Evolutionary conservation across 345 rosid genomes (phyloP), one percentile per base, ranked within the genome.

Genomic region (Citrus unshiu): DNA sequence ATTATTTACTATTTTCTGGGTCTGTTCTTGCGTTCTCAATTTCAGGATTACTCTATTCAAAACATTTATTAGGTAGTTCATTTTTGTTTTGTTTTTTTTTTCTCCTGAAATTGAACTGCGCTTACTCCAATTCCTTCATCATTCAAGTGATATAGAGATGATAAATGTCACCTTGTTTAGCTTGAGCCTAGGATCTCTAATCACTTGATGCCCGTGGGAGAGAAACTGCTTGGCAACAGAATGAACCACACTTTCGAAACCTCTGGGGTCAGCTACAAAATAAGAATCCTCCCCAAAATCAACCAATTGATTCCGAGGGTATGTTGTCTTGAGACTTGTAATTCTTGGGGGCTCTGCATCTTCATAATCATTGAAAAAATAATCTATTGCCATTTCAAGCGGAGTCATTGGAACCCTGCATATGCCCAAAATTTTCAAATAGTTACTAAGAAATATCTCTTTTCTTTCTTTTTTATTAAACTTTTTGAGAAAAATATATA

Each of bases 331-430:
- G 77, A 85, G 58, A 35, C 88, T 82, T 66, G 85, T 77, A 22
- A 77, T 34, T 61, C 69, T 80, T 39, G 85, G 88, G 6, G 88
- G 87, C 70, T 85, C 85, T 51, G 78, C 81, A 65, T 79, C 80
- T 60, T 82, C 82, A 57, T 43, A 85, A 63, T 82, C 88, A 68
- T 82, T 68, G 73, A 74, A 61, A 49, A 32, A 85, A 74, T 64
- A 82, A 61, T 85, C 87, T 13, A 85, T 54, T 49, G 76, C 84
- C 85, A 77, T 85, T 63, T 85, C 87, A 5, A 85, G 84, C 21
- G 87, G 85, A 8, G 70, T 80, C 58, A 40, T 73, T 0, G 87
- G 85, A 13, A 67, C 79, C 29, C 85, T 85, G 65, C 43, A 32
- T 12, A 16, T 46, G 51, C 51, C 51, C 51, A 46, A 13, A 46